A percentile compares a stretch with the other conserved stretches of the same genome.
Evolutionary conservation across 108 stramenopile genomes (phyloP).

Genomic region (Cyclotella cryptica): DNA sequence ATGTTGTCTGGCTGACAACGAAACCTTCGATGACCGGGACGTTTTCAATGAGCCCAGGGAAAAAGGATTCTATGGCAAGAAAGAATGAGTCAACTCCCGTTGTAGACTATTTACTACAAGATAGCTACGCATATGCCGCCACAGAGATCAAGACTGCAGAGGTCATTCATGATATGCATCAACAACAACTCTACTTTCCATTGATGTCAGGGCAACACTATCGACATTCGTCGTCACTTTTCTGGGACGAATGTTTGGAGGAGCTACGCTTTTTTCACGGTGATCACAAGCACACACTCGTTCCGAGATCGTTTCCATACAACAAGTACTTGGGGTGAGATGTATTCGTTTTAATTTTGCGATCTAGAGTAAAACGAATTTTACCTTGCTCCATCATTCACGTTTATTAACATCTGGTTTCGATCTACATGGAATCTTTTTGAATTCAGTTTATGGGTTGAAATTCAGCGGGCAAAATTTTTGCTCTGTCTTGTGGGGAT

Average conservation of each 20-base stretch:
- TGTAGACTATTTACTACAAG: too few species aligned
- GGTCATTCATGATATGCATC: constrained; percentile 25
- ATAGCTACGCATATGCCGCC: too few species aligned
- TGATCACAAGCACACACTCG: constrained; percentile 45
- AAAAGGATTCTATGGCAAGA: constrained; percentile 10
- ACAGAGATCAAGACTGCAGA: constrained; percentile 27
- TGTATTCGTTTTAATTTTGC: neutral
- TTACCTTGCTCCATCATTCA: too few species aligned
- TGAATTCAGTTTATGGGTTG: constrained; percentile 38
- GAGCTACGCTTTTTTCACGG: constrained; percentile 46
- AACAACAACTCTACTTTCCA: constrained; percentile 20
- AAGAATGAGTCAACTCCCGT: neutral
- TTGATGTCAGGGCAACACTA: neutral
- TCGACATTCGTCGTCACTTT: constrained; percentile 27
- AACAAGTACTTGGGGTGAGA: constrained; percentile 1
- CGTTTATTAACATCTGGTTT: too few species aligned
- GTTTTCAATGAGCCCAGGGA: constrained; percentile 21
- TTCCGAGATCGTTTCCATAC: constrained; percentile 40
- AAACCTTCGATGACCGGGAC: constrained; percentile 45
- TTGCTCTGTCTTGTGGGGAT: constrained; percentile 34
- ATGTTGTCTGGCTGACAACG: constrained; percentile 32
- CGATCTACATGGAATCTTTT: neutral
- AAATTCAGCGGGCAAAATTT: constrained; percentile 40
- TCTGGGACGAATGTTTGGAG: constrained; percentile 53
- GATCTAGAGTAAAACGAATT: too few species aligned